phyloP scores from a whole-genome alignment of 2,329 filamentous ascomycete genomes.

The Paracoccidioides lutzii region DNA sequence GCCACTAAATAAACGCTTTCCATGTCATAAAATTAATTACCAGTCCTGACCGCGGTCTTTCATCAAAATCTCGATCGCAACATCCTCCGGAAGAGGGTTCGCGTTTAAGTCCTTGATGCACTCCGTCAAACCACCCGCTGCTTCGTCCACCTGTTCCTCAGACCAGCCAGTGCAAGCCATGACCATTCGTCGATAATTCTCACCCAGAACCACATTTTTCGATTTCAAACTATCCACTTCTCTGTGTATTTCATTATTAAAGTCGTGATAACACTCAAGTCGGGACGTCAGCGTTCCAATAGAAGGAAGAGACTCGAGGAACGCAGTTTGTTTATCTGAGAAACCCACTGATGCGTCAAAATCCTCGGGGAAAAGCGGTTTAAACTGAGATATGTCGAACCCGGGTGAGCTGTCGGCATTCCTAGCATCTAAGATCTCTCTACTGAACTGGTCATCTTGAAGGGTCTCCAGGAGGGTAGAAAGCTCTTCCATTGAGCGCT shows the following conservation, averaged over 20 bases:
- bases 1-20: not conserved
- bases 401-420: conserved; percentile 35
- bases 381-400: conserved; percentile 24
- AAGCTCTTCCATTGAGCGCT: conserved; percentile 59
- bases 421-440: conserved; percentile 33
- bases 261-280: conserved; percentile 54
- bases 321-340: conserved; percentile 29
- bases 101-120: conserved; percentile 73
- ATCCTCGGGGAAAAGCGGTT: conserved; percentile 24
- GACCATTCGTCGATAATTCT: conserved; percentile 80
- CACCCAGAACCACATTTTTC: conserved; percentile 69
- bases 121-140: conserved; percentile 65
- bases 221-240: conserved; percentile 60
- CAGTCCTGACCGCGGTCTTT: conserved; percentile 33
- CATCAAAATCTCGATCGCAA: conserved; percentile 34
- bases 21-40: not conserved
- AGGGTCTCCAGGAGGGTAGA: conserved; percentile 41
- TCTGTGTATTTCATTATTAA: conserved; percentile 54
- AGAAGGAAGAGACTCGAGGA: conserved; percentile 44
- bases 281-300: conserved; percentile 51
- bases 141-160: conserved; percentile 65
- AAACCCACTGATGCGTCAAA: conserved; percentile 31
- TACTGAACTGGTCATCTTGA: conserved; percentile 32
- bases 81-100: conserved; percentile 32
- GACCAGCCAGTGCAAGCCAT: conserved; percentile 70